Evolutionary conservation across 2,329 filamentous ascomycete genomes (phyloP), one percentile per base, ranked within the genome.

Genomic region (Ophiostoma novo-ulmi): DNA sequence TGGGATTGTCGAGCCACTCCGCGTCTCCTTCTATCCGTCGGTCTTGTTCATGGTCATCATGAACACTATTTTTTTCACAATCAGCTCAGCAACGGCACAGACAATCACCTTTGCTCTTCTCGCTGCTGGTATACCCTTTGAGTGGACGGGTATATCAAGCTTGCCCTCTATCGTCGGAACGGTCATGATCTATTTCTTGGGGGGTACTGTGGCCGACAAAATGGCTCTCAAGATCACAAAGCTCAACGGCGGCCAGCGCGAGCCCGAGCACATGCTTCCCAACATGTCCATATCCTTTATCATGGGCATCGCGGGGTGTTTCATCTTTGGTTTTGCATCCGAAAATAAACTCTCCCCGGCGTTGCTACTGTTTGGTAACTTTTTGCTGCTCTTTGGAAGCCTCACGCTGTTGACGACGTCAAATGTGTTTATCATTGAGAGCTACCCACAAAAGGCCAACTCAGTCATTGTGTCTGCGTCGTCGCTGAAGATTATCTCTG

Each of bases 381-480:
- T 77, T 68, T 63, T 79, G 26, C 73, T 77, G 38, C 72, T 77
- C 5, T 77, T 77, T 35, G 75, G 73, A 1, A 77, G 75, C 68
- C 71, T 78, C 17, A 77, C 75, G 26, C 71, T 74, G 17, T 75
- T 78, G 73, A 77, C 78, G 2, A 74, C 77, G n/a, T 72, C 76
- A 55, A 79, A 77, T 68, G 78, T 79, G 1, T 79, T 77, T 68
- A 74, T 78, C 5, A 76, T 79, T 2, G 77, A 80, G 73, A 79
- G 76, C 61, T 79, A 79, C 64, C 78, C 78, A 1, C 75, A 75
- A 72, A 77, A 72, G 73, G 75, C 76, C 44, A 71, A 70, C 1
- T 77, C 77, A 0, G 77, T 79, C 1, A 73, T 79, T 26, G 77
- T 78, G n/a, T 79, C 78, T 52, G 76, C 78, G 3, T 76, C 76